phyloP scores from a whole-genome alignment of 2,329 filamentous ascomycete genomes.

The Beauveria sp. region DNA sequence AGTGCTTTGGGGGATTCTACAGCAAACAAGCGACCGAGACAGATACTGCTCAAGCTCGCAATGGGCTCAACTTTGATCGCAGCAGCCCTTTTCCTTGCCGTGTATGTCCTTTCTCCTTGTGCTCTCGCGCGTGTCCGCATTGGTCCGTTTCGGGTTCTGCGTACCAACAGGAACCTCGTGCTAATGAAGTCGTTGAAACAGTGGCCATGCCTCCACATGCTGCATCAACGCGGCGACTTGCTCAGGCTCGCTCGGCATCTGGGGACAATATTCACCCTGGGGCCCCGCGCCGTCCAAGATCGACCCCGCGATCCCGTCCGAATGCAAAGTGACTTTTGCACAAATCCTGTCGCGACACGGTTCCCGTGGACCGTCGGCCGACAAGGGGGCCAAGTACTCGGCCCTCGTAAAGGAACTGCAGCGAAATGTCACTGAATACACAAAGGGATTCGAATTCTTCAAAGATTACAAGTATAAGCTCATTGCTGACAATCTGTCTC shows the following conservation, averaged over 20 bases:
- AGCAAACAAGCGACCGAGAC: not conserved
- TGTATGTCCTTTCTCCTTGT: not conserved
- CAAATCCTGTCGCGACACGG: slow-evolving; percentile 80
- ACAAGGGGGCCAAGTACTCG: slow-evolving; percentile 59
- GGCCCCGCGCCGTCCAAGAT: slow-evolving; percentile 67
- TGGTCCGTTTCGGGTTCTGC: not conserved
- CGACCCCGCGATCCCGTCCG: slow-evolving; percentile 48
- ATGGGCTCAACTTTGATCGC: slow-evolving; percentile 7
- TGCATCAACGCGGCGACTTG: slow-evolving; percentile 5
- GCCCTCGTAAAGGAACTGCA: slow-evolving; percentile 61
- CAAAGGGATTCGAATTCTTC: slow-evolving; percentile 61
- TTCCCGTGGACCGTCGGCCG: slow-evolving; percentile 67
- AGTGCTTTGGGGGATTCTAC: not conserved
- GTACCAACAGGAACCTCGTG: not conserved
- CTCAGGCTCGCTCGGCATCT: slow-evolving; percentile 51
- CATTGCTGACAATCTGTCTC: slow-evolving; percentile 60
- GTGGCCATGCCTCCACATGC: not conserved
- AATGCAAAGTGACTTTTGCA: slow-evolving; percentile 72
- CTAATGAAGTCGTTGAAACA: not conserved
- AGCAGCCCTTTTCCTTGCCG: slow-evolving; percentile 2
- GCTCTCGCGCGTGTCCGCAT: not conserved
- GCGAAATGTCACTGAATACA: slow-evolving; percentile 45
- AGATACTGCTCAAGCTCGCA: not conserved
- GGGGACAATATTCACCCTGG: slow-evolving; percentile 86
- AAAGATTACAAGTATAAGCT: slow-evolving; percentile 63